Percentiles rank a stretch among this genome's conserved stretches.
Evolutionary conservation across 192 early-diverging fungal species (phyloP).

Genomic region (Phlyctochytrium planicorne): DNA sequence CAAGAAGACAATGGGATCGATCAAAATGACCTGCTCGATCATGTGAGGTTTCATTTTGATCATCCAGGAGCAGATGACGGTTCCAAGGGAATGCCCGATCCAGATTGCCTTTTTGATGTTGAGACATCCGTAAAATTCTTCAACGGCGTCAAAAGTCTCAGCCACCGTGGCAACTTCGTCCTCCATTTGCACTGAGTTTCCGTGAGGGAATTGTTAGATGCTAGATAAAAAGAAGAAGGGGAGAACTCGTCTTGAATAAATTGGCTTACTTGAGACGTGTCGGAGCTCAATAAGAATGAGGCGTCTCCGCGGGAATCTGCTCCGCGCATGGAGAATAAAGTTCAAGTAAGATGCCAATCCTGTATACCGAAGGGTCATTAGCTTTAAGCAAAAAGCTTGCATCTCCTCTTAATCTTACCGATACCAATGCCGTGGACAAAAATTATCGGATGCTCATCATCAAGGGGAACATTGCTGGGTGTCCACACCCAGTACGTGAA

Average conservation of each 20-base stretch:
- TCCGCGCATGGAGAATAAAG: constrained; percentile 45
- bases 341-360: constrained; percentile 53
- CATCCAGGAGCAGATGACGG: constrained; percentile 59
- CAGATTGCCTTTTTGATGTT: constrained; percentile 52
- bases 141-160: constrained; percentile 50
- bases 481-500: background rate
- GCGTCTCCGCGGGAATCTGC: constrained; percentile 4
- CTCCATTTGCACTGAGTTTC: constrained; percentile 65
- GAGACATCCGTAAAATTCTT: constrained; percentile 43
- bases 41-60: constrained; percentile 36
- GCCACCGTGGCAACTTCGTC: constrained; percentile 52
- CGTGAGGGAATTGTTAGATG: too few relatives aligned
- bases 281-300: constrained; percentile 51
- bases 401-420: too few relatives aligned
- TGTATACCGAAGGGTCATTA: too few relatives aligned
- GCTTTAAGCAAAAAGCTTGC: too few relatives aligned
- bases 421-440: constrained; percentile 72
- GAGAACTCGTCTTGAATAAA: too few relatives aligned
- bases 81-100: constrained; percentile 64
- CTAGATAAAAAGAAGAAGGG: too few relatives aligned
- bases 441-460: constrained; percentile 46
- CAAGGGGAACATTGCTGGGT: background rate
- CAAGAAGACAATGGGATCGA: constrained; percentile 69
- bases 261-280: constrained; percentile 61
- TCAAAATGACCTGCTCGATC: constrained; percentile 51